phyloP scores from a whole-genome alignment of 345 rosid genomes.

The Sisymbrium altissimum region DNA sequence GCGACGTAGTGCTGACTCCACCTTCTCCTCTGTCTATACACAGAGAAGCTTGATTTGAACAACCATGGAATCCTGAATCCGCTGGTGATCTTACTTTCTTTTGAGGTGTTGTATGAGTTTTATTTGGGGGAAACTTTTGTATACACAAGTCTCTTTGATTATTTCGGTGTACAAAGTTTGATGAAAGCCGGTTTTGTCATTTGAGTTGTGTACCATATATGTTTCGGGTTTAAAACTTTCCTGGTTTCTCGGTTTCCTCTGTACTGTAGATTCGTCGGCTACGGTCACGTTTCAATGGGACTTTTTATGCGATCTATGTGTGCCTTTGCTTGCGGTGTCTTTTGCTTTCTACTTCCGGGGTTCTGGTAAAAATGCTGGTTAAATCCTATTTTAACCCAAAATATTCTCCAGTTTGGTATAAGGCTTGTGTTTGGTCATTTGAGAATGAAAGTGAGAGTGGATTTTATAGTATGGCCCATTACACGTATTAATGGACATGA shows the following conservation, averaged over 20 bases:
- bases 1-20: conserved; percentile 55
- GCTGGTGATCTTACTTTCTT: not conserved
- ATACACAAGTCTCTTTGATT: conserved; percentile 1
- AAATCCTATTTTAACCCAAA: not conserved
- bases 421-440: not conserved
- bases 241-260: not conserved
- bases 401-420: not conserved
- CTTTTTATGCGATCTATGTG: too few species aligned
- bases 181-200: not conserved
- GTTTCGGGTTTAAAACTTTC: not conserved
- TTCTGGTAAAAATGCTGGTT: too few species aligned
- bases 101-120: not conserved
- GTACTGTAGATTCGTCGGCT: conserved; percentile 1
- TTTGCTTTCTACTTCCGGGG: not conserved
- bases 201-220: not conserved
- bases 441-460: not conserved
- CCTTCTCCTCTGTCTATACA: conserved; percentile 57
- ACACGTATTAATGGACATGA: not conserved
- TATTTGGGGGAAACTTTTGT: conserved; percentile 2
- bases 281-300: not conserved
- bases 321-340: not conserved
- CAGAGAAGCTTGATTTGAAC: conserved; percentile 43
- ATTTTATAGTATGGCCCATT: not conserved
- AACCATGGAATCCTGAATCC: not conserved
- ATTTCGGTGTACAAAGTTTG: not conserved